A percentile compares a stretch with the other conserved stretches of the same genome.
Conservation (phyloP, 176 grass and related monocot species). For the Pontederia crassipes region DNA sequence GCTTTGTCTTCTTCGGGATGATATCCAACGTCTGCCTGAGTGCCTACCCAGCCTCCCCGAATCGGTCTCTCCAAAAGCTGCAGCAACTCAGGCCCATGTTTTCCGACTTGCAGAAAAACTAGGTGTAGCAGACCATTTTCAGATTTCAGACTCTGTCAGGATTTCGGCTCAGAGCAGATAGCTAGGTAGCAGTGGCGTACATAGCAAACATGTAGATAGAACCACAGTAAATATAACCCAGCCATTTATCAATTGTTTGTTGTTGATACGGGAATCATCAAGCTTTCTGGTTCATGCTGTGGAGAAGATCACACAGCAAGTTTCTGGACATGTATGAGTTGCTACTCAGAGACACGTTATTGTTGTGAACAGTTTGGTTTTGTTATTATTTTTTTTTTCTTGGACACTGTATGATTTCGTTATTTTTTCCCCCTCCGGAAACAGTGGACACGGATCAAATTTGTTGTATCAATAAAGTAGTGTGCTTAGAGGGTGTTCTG, state of each 20-base stretch:
- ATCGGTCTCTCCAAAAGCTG: slow-evolving; percentile 42
- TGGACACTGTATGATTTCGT: too few relatives aligned
- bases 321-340: too few relatives aligned
- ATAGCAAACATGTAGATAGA: slow-evolving; percentile 57
- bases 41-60: slow-evolving; percentile 78
- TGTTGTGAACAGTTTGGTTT: too few relatives aligned
- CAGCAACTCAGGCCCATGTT: slow-evolving; percentile 42
- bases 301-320: not conserved
- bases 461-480: too few relatives aligned
- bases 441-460: too few relatives aligned
- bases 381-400: too few relatives aligned
- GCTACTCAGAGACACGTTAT: too few relatives aligned
- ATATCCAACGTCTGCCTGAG: slow-evolving; percentile 41
- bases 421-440: too few relatives aligned
- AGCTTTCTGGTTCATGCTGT: slow-evolving; percentile 9
- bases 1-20: slow-evolving; percentile 41
- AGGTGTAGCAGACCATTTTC: slow-evolving; percentile 50
- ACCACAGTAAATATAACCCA: slow-evolving; percentile 71
- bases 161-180: slow-evolving; percentile 28
- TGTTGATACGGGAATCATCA: slow-evolving; percentile 30
- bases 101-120: slow-evolving; percentile 57
- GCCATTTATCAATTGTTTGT: slow-evolving; percentile 75
- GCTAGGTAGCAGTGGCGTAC: slow-evolving; percentile 21
- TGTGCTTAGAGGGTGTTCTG: too few relatives aligned
- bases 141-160: slow-evolving; percentile 31